Conservation (phyloP, 352 stramenopile genomes). For the Detonula confervacea region DNA sequence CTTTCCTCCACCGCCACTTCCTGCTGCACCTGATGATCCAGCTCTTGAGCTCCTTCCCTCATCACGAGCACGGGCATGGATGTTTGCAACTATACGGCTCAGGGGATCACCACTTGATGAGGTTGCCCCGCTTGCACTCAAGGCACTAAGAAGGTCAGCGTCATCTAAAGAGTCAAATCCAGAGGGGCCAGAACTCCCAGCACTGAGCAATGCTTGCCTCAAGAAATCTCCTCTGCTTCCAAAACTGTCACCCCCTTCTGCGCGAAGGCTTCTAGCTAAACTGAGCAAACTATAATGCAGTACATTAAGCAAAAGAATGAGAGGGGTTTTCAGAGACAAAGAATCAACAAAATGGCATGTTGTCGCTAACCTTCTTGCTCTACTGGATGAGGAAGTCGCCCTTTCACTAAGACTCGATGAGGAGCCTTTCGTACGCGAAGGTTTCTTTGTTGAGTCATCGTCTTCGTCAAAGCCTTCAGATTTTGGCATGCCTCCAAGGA, state of each 20-base stretch:
- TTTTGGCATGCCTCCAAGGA: constrained; percentile 61
- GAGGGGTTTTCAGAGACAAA: neutral
- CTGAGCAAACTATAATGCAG: constrained; percentile 40
- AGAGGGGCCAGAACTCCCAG: constrained; percentile 44
- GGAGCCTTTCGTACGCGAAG: constrained; percentile 15
- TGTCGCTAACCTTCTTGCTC: constrained; percentile 42
- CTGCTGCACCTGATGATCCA: constrained; percentile 18
- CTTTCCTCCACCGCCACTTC: constrained; percentile 18
- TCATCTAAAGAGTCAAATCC: constrained; percentile 62
- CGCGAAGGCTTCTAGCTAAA: constrained; percentile 46
- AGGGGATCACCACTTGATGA: constrained; percentile 57
- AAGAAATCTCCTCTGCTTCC: constrained; percentile 58
- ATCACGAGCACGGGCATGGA: constrained; percentile 48
- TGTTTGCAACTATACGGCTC: constrained; percentile 57
- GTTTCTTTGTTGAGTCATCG: constrained; percentile 46
- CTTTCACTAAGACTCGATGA: constrained; percentile 33
- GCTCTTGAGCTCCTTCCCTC: constrained; percentile 27
- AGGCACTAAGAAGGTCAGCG: constrained; percentile 63
- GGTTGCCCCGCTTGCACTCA: constrained; percentile 40
- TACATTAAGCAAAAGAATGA: constrained; percentile 15
- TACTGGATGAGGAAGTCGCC: constrained; percentile 39
- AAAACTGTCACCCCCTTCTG: constrained; percentile 51
- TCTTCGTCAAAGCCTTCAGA: constrained; percentile 46
- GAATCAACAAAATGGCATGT: neutral
- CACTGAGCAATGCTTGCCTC: constrained; percentile 55